A percentile compares a stretch with the other conserved stretches of the same genome.
Evolutionary conservation across 768 basidiomycete genomes (phyloP).

Genomic region (Glaciozyma antarctica): DNA sequence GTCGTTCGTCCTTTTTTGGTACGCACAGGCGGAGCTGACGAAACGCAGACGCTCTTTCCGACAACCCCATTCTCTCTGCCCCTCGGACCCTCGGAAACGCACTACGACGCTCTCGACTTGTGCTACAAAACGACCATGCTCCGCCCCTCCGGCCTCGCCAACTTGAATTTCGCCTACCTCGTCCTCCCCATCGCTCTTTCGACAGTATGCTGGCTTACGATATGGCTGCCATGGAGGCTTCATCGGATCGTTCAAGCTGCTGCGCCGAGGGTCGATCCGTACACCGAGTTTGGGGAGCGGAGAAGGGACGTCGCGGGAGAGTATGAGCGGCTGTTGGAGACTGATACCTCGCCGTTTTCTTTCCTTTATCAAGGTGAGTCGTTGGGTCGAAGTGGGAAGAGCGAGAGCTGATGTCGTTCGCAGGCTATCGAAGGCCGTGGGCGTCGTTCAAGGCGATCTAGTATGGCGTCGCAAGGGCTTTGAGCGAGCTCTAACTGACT

Average conservation of each 20-base stretch:
- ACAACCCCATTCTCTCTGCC: constrained; percentile 48
- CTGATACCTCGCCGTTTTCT: constrained; percentile 58
- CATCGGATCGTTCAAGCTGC: constrained; percentile 50
- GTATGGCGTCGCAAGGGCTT: background rate
- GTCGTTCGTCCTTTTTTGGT: background rate
- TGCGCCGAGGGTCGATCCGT: constrained; percentile 57
- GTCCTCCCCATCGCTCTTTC: constrained; percentile 53
- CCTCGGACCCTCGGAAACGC: constrained; percentile 52
- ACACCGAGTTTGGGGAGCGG: constrained; percentile 59
- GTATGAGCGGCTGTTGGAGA: constrained; percentile 56
- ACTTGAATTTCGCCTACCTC: constrained; percentile 59
- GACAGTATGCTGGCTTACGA: constrained; percentile 49
- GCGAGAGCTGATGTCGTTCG: background rate
- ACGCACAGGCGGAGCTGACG: too few relatives aligned
- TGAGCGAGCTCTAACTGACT: background rate
- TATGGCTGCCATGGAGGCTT: constrained; percentile 57
- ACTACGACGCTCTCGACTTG: constrained; percentile 57
- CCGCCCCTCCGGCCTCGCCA: constrained; percentile 41
- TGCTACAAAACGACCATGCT: constrained; percentile 74
- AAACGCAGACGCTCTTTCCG: constrained; percentile 41
- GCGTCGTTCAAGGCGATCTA: constrained; percentile 42
- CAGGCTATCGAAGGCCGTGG: constrained; percentile 64
- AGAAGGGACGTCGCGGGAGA: constrained; percentile 33
- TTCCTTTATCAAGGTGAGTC: constrained; percentile 59
- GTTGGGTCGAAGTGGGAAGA: too few relatives aligned